phyloP scores from a whole-genome alignment of 2,329 filamentous ascomycete genomes.

The Sarocladium strictum region DNA sequence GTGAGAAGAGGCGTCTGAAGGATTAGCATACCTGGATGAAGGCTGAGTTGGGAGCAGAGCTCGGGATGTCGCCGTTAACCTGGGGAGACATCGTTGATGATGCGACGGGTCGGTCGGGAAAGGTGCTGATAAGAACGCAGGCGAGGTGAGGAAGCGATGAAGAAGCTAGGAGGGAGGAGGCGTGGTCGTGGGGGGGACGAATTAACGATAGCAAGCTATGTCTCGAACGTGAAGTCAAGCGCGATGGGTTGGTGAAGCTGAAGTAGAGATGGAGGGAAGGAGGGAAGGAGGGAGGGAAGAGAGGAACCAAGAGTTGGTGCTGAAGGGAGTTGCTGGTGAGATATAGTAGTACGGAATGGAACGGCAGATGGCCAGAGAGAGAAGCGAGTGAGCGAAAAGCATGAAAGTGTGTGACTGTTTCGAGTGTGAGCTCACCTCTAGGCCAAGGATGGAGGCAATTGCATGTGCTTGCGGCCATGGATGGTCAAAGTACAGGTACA shows the following conservation, averaged over 20 bases:
- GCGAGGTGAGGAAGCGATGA: background rate
- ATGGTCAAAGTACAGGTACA: background rate
- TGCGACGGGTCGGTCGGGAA: background rate
- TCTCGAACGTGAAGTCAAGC: background rate
- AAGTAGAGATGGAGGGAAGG: background rate
- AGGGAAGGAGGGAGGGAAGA: background rate
- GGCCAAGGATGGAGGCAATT: conserved; percentile 1
- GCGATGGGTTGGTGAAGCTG: background rate
- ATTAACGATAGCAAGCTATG: background rate
- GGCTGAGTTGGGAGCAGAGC: conserved; percentile 38
- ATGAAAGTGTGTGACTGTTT: background rate
- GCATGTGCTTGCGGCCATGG: conserved; percentile 6
- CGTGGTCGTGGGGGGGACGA: background rate
- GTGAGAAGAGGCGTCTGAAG: background rate
- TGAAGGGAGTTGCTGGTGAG: background rate
- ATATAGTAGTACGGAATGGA: background rate
- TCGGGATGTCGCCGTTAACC: conserved; percentile 45
- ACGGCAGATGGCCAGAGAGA: conserved; percentile 9
- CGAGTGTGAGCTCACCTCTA: background rate
- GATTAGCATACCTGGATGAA: conserved; percentile 40
- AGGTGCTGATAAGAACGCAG: background rate
- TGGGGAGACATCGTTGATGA: conserved; percentile 31
- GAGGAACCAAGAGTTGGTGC: background rate
- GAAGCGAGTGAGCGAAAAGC: background rate
- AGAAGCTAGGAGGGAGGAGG: background rate